Conservation (phyloP, 2,329 filamentous ascomycete species). For the Ophiostoma sp. region DNA sequence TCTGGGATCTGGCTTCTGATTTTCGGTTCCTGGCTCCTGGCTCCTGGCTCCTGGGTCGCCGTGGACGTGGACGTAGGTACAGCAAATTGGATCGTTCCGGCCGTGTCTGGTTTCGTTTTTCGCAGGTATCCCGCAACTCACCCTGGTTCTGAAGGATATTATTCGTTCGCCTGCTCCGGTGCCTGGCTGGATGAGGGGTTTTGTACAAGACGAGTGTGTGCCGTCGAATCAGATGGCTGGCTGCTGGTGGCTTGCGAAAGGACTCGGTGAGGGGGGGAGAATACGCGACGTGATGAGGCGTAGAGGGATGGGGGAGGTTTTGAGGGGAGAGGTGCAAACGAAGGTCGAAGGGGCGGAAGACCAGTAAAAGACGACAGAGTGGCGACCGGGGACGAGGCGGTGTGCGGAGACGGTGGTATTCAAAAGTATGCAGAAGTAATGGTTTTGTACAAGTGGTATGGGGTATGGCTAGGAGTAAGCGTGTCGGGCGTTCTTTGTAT, state of each 20-base stretch:
- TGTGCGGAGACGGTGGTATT: slow-evolving; percentile 4
- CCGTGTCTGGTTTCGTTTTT: too few relatives aligned
- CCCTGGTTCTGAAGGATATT: not conserved
- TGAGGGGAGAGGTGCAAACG: not conserved
- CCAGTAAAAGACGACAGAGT: not conserved
- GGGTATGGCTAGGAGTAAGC: slow-evolving; percentile 1
- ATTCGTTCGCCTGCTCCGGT: slow-evolving; percentile 4
- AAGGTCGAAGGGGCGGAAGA: not conserved
- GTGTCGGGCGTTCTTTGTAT: not conserved
- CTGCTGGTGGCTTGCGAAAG: not conserved
- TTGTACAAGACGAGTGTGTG: slow-evolving; percentile 3
- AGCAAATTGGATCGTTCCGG: not conserved
- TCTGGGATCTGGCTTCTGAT: not conserved
- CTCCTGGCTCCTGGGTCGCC: not conserved
- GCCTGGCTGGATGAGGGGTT: slow-evolving; percentile 8
- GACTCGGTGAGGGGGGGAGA: slow-evolving; percentile 7
- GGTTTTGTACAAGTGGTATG: slow-evolving; percentile 9
- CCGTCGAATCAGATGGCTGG: not conserved
- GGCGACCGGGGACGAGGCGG: slow-evolving; percentile 14
- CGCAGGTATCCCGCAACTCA: too few relatives aligned
- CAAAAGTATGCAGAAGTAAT: not conserved
- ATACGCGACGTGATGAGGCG: slow-evolving; percentile 4
- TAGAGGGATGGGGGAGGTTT: not conserved
- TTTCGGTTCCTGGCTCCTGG: slow-evolving; percentile 4
- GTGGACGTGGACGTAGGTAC: not conserved